Percentiles rank a stretch among this genome's conserved stretches.
Conservation (phyloP, 2,329 filamentous ascomycete genomes). For the Epichloe sp. region DNA sequence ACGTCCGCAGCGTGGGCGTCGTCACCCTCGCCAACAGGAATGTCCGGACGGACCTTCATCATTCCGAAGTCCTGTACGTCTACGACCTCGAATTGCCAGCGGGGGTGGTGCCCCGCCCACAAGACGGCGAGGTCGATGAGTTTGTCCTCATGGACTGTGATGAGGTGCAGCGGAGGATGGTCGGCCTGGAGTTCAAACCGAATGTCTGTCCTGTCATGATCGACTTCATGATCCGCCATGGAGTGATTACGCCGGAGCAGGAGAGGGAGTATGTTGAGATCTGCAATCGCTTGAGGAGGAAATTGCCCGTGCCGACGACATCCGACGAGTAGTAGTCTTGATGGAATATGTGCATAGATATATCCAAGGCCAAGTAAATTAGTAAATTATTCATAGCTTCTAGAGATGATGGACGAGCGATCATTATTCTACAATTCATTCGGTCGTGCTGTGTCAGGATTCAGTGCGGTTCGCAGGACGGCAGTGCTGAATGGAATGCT, state of each 20-base stretch:
- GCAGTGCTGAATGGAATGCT: no score
- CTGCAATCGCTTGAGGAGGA: conserved; percentile 28
- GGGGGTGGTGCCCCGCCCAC: conserved; percentile 50
- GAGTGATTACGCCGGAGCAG: conserved; percentile 56
- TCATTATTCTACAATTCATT: no score
- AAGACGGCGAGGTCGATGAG: conserved; percentile 66
- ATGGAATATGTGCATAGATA: no score
- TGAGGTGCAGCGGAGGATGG: conserved; percentile 47
- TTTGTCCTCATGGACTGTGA: conserved; percentile 55
- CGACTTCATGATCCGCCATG: conserved; percentile 72
- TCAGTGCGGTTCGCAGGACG: no score
- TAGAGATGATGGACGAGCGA: no score
- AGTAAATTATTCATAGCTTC: no score
- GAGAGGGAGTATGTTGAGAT: conserved; percentile 65
- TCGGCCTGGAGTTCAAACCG: conserved; percentile 65
- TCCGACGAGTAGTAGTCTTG: conserved; percentile 8
- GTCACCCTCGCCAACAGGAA: conserved; percentile 20
- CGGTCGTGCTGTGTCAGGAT: no score
- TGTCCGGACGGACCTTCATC: conserved; percentile 15
- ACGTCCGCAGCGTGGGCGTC: conserved; percentile 16
- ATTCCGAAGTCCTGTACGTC: conserved; percentile 43
- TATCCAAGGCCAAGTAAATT: no score
- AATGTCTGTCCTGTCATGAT: conserved; percentile 68
- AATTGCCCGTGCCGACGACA: conserved; percentile 26
- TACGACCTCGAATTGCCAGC: conserved; percentile 58